Evolutionary conservation across 352 stramenopile species (phyloP).

Genomic region (Globisporangium solare): DNA sequence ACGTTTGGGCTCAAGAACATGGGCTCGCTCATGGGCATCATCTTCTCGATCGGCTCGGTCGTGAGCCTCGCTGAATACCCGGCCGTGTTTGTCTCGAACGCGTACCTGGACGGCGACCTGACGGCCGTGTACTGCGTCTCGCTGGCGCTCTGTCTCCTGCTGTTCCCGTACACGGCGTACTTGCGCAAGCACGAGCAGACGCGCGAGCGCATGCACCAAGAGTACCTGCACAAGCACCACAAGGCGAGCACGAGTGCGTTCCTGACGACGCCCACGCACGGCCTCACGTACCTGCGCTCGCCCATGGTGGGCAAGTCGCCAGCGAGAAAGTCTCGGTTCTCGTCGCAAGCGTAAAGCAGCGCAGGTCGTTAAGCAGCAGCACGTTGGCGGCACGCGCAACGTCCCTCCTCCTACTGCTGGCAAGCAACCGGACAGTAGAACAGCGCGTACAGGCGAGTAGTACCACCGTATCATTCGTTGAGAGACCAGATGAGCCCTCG

Average conservation of each 20-base stretch:
- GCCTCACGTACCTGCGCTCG: conserved; percentile 54
- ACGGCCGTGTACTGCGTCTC: conserved; percentile 46
- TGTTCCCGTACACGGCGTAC: conserved; percentile 61
- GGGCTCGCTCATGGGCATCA: conserved; percentile 75
- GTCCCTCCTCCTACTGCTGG: too few relatives aligned
- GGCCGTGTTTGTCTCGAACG: conserved; percentile 67
- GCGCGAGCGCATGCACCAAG: conserved; percentile 32
- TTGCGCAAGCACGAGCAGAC: conserved; percentile 47
- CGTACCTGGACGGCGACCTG: conserved; percentile 51
- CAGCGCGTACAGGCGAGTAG: too few relatives aligned
- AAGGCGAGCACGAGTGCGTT: too few relatives aligned
- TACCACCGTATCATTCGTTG: too few relatives aligned
- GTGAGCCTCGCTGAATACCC: conserved; percentile 78
- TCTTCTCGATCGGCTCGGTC: conserved; percentile 74
- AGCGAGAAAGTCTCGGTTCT: conserved; percentile 7
- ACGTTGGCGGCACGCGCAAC: too few relatives aligned
- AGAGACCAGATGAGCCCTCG: too few relatives aligned
- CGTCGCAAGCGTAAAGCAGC: conserved; percentile 8
- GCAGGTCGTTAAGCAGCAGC: too few relatives aligned
- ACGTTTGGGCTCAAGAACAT: conserved; percentile 85
- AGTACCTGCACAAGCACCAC: conserved; percentile 18
- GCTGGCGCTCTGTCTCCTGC: conserved; percentile 40
- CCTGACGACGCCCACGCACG: conserved; percentile 25
- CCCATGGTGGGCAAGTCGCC: conserved; percentile 23
- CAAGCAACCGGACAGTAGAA: too few relatives aligned